Conservation (phyloP, 192 early-diverging fungal genomes). For the Umbelopsis sp. region DNA sequence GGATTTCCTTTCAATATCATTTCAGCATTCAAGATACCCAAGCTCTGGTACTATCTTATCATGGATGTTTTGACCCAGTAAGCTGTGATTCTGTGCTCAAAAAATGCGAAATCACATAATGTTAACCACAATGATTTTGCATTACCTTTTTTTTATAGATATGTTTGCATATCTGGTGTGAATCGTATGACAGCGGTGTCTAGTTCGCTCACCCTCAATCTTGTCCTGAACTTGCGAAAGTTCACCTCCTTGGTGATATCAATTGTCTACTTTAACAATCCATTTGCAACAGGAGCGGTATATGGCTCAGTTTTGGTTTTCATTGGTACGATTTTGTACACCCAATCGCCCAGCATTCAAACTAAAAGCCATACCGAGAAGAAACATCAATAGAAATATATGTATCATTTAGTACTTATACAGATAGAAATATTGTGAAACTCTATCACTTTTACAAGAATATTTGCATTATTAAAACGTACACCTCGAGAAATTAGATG, state of each 20-base stretch:
- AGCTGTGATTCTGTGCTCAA: slow-evolving; percentile 25
- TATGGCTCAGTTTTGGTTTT: slow-evolving; percentile 78
- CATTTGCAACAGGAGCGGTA: slow-evolving; percentile 64
- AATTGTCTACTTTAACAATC: slow-evolving; percentile 78
- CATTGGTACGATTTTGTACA: slow-evolving; percentile 78
- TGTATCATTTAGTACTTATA: no score
- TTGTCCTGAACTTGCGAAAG: slow-evolving; percentile 87
- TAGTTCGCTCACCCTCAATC: slow-evolving; percentile 80
- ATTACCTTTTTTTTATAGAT: slow-evolving; percentile 41
- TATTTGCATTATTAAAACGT: no score
- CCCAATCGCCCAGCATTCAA: slow-evolving; percentile 8
- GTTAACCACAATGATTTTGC: background rate
- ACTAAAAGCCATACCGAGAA: background rate
- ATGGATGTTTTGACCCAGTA: slow-evolving; percentile 83
- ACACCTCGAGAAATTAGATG: no score
- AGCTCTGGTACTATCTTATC: slow-evolving; percentile 71
- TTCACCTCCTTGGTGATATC: slow-evolving; percentile 81
- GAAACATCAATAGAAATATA: background rate
- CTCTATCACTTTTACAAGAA: no score
- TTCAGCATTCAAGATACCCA: slow-evolving; percentile 50
- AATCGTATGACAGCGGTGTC: slow-evolving; percentile 79
- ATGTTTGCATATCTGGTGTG: slow-evolving; percentile 88
- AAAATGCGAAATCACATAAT: background rate
- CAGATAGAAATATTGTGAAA: no score
- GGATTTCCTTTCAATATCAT: slow-evolving; percentile 36